phyloP scores from a whole-genome alignment of 805 yeast genomes.

The Cyberlindnera bimundalis region DNA sequence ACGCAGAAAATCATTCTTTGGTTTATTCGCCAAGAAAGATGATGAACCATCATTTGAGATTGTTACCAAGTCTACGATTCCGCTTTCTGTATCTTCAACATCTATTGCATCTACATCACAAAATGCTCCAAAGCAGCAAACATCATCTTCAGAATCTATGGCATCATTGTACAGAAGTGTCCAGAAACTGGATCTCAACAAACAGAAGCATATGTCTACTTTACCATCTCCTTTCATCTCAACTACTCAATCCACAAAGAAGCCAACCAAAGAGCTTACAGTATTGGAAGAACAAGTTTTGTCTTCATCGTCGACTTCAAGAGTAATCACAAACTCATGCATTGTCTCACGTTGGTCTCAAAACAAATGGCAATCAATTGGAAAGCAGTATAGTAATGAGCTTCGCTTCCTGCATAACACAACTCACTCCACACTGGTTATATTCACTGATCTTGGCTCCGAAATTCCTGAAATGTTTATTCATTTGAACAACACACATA shows the following conservation, averaged over 20 bases:
- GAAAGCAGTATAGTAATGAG: slow-evolving; percentile 15
- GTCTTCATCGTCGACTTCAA: background rate
- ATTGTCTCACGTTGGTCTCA: slow-evolving; percentile 24
- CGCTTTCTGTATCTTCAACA: background rate
- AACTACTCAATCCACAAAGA: background rate
- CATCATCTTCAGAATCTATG: slow-evolving; percentile 10
- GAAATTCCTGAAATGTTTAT: slow-evolving; percentile 14
- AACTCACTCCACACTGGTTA: slow-evolving; percentile 9
- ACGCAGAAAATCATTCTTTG: slow-evolving; percentile 26
- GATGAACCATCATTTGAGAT: slow-evolving; percentile 26
- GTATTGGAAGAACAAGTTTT: slow-evolving; percentile 12
- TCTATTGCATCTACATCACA: background rate
- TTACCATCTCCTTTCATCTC: slow-evolving; percentile 11
- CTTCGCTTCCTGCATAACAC: slow-evolving; percentile 19
- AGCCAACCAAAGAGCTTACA: slow-evolving; percentile 1
- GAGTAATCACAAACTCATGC: slow-evolving; percentile 14
- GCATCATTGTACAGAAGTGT: slow-evolving; percentile 14
- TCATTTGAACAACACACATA: slow-evolving; percentile 15
- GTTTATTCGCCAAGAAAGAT: slow-evolving; percentile 19
- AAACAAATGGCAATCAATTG: slow-evolving; percentile 24
- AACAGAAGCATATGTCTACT: background rate
- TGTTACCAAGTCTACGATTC: slow-evolving; percentile 16
- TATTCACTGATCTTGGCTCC: slow-evolving; percentile 9
- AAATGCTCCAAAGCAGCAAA: background rate
- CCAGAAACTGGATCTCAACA: slow-evolving; percentile 2